phyloP scores from a whole-genome alignment of 2,329 filamentous ascomycete species.

The Helicocarpus griseus region DNA sequence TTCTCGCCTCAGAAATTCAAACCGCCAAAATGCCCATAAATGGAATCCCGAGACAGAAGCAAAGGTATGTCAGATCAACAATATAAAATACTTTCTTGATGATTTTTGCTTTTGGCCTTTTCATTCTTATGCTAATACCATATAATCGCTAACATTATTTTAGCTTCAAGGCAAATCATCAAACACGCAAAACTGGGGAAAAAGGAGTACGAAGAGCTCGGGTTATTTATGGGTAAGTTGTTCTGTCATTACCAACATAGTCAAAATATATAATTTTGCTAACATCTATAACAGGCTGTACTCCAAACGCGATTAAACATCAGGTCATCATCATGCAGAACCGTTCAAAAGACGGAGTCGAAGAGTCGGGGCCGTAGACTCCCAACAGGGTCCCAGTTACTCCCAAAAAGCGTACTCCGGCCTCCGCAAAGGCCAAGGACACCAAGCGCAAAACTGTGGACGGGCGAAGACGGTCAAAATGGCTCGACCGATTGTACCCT shows the following conservation, averaged over 20 bases:
- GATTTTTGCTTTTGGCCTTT: too few relatives aligned
- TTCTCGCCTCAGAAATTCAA: too few relatives aligned
- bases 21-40: constrained; percentile 10
- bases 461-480: neutral
- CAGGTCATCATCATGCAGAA: neutral
- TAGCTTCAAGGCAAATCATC: constrained; percentile 15
- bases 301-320: neutral
- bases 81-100: neutral
- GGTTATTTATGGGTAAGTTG: constrained; percentile 15
- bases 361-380: neutral
- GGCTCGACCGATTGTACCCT: neutral
- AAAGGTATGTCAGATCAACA: constrained; percentile 15
- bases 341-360: neutral
- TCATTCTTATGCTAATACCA: neutral
- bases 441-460: neutral
- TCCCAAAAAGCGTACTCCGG: neutral
- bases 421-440: neutral
- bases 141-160: neutral
- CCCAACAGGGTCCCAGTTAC: neutral
- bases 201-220: constrained; percentile 13
- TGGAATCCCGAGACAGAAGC: constrained; percentile 19
- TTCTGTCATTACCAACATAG: neutral
- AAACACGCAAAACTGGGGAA: constrained; percentile 8
- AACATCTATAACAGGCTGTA: neutral
- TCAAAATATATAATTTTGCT: neutral